These are phyloP conservation scores for Mortierella alpina DNA, from an alignment of 192 early-diverging fungal species.

Conservation along the genomic window DNA sequence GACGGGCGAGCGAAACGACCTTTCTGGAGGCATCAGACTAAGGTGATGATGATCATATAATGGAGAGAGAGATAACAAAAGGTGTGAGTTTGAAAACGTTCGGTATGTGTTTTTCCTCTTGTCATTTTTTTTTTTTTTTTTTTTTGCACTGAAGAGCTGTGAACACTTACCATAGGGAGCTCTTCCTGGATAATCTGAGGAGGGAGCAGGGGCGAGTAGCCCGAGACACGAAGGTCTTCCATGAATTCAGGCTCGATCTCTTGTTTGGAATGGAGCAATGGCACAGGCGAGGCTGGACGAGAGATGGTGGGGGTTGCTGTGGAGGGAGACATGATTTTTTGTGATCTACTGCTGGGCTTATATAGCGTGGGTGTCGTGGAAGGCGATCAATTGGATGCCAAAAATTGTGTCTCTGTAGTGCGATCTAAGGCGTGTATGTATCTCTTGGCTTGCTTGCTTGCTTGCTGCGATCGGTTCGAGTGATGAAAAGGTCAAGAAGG, in stretches of 20 bases:
- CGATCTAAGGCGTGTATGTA: too few relatives aligned
- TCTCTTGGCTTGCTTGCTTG: too few relatives aligned
- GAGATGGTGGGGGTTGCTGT: constrained; percentile 13
- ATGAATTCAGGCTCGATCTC: constrained; percentile 58
- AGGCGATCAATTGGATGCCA: too few relatives aligned
- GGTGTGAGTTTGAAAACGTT: background rate
- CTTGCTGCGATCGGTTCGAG: too few relatives aligned
- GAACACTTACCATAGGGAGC: constrained; percentile 70
- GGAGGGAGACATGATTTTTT: constrained; percentile 33
- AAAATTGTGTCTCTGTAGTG: too few relatives aligned
- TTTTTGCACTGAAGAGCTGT: background rate
- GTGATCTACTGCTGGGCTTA: background rate
- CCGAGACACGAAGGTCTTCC: constrained; percentile 90
- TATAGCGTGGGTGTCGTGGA: too few relatives aligned
- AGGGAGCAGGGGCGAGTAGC: constrained; percentile 92
- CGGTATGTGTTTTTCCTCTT: background rate
- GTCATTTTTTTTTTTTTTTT: too few relatives aligned
- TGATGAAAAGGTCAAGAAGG: background rate
- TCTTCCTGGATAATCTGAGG: constrained; percentile 92
- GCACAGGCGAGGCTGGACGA: constrained; percentile 42
- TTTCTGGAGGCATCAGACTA: constrained; percentile 55
- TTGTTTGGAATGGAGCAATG: constrained; percentile 52
- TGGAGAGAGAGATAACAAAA: background rate
- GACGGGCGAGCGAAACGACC: constrained; percentile 62
- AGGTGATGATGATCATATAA: background rate